Evolutionary conservation across 2,329 filamentous ascomycete genomes (phyloP), one percentile per base, ranked within the genome.

Genomic region (Zalaria sp.): DNA sequence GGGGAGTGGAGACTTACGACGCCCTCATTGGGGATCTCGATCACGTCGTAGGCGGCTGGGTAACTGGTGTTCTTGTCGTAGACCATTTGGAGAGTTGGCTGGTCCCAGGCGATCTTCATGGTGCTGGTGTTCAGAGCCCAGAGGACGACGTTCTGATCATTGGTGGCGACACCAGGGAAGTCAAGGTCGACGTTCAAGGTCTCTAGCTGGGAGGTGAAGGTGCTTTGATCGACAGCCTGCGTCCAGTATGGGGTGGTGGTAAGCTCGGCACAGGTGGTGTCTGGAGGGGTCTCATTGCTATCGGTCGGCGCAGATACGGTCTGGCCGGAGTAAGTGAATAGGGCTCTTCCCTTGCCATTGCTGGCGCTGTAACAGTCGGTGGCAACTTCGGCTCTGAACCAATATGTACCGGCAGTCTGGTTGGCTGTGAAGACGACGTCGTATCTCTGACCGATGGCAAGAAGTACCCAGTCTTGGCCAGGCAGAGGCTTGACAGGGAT

Each of bases 391-490:
- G 65, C 63, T 3, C 65, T 57, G 50, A 68, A 63, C 65, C 66
- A 69, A 50, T 67, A 68, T 46, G 55, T 64, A 31, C 55, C 62
- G 2, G 54, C 51, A 3, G 63, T 56, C 46, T 67, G 63, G 44
- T 67, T 65, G 35, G 65, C 62, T 18, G 52, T 60, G 51, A 69
- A 60, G 42, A 69, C 53, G 5, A 68, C 64, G 39, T 69, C 65
- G 56, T 68, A 67, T 3, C 66, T 59, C 46, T 69, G 65, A 6
- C 59, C 64, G 29, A 67, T 64, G 5, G 52, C 61, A 5, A 68
- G 47, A 25, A 64, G 49, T 1, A 67, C 27, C 46, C 57, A 62
- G 18, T 52, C 34, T 40, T 46, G 41, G 42, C 41, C 32, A 36
- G 49, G 10, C 44, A 46, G 29, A 9, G 46, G 39, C 27, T 49